Percentiles rank a stretch among this genome's conserved stretches.
These are phyloP conservation scores for Lepidium didymum DNA, from an alignment of 345 rosid genomes.

Conservation along the genomic window DNA sequence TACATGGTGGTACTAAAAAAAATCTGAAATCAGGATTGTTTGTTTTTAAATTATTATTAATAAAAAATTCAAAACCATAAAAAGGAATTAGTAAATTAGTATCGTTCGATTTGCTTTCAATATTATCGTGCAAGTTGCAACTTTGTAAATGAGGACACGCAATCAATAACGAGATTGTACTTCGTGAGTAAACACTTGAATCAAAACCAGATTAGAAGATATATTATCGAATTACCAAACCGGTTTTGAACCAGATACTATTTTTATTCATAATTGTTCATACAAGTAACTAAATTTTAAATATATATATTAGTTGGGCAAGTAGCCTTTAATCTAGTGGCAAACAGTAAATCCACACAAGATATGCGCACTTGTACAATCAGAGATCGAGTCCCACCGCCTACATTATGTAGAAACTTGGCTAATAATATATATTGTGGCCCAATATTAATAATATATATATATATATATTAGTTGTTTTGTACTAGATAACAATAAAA, in stretches of 20 bases:
- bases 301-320: background rate
- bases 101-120: background rate
- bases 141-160: background rate
- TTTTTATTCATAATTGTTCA: no score
- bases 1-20: no score
- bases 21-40: background rate
- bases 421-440: no score
- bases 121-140: conserved; percentile 18
- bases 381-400: no score
- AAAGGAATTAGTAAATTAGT: background rate
- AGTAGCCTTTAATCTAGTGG: no score
- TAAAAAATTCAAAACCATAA: background rate
- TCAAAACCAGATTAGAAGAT: background rate
- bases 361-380: no score
- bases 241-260: background rate
- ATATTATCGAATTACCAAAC: background rate
- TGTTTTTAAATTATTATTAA: background rate
- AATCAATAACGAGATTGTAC: background rate
- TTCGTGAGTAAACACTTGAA: no score
- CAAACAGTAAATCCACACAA: no score
- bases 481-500: background rate
- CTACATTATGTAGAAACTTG: no score
- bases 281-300: no score
- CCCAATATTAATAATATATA: no score
- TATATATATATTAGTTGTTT: background rate